These are phyloP conservation scores for Nigrospora oryzae DNA, from an alignment of 2,329 filamentous ascomycete species.

Conservation along the genomic window DNA sequence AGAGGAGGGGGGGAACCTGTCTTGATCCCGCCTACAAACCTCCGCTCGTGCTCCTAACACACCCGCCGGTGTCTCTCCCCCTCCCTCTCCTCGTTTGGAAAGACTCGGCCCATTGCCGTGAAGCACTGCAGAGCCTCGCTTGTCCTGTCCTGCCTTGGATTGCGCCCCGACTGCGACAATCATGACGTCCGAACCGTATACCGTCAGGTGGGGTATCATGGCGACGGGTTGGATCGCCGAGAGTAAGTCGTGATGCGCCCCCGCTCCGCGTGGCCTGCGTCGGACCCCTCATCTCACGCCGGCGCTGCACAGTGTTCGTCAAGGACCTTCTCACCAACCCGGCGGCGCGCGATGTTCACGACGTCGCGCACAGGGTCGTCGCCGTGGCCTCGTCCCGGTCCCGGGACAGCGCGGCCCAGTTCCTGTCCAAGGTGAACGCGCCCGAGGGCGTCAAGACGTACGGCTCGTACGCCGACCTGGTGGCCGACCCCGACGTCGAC, in stretches of 20 bases:
- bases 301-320: constrained; percentile 48
- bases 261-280: too few relatives aligned
- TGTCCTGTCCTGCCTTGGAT: background rate
- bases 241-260: constrained; percentile 27
- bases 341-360: constrained; percentile 55
- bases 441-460: constrained; percentile 63
- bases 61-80: background rate
- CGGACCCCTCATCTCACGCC: too few relatives aligned
- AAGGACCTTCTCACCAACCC: constrained; percentile 74
- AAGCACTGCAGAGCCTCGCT: background rate
- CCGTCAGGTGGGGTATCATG: constrained; percentile 50
- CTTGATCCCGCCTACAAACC: too few relatives aligned
- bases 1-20: too few relatives aligned
- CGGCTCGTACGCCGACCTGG: constrained; percentile 74
- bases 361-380: constrained; percentile 68
- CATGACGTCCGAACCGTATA: constrained; percentile 5
- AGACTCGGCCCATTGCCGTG: background rate
- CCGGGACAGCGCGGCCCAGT: constrained; percentile 58
- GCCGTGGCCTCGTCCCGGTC: constrained; percentile 76
- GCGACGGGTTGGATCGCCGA: constrained; percentile 52
- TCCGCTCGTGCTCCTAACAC: too few relatives aligned
- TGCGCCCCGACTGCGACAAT: background rate
- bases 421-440: constrained; percentile 64
- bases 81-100: too few relatives aligned
- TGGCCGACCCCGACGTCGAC: constrained; percentile 69